Conservation (phyloP, 2,329 filamentous ascomycete genomes). For the Rutstroemia sp. region DNA sequence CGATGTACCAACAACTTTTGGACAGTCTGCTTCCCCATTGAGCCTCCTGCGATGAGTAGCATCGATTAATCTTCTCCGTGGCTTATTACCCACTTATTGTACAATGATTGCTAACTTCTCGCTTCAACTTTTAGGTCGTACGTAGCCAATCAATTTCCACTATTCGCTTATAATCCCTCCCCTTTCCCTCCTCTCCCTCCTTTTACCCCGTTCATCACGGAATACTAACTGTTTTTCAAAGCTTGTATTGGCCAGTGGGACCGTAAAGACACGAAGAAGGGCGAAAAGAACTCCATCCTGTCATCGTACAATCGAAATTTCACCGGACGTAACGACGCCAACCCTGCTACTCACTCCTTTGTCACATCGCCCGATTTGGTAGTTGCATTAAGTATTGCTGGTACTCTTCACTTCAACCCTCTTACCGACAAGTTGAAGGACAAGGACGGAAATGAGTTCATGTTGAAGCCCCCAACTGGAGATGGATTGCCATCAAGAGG, state of each 20-base stretch:
- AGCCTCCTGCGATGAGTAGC: no score
- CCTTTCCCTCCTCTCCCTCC: not conserved
- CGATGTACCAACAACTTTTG: no score
- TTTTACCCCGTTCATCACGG: not conserved
- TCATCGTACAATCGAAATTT: conserved; percentile 99
- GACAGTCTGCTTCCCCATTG: no score
- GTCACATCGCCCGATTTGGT: conserved; percentile 87
- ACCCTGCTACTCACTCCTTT: conserved; percentile 90
- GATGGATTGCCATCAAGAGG: conserved; percentile 71
- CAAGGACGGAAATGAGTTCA: conserved; percentile 95
- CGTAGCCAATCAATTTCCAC: no score
- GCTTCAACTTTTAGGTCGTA: no score
- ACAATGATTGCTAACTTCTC: no score
- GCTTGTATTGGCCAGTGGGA: conserved; percentile 94
- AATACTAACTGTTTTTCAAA: conserved; percentile 7
- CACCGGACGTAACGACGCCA: conserved; percentile 94
- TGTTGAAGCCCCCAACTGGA: conserved; percentile 72
- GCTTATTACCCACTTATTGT: no score
- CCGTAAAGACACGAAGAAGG: conserved; percentile 88
- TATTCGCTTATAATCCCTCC: no score
- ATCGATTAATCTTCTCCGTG: no score
- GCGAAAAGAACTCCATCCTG: conserved; percentile 90
- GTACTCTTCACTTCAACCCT: conserved; percentile 88
- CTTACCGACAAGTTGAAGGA: conserved; percentile 86
- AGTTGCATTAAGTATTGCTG: conserved; percentile 77